Evolutionary conservation across 108 stramenopile species (phyloP).

Genomic region (Schizochytrium sp.): DNA sequence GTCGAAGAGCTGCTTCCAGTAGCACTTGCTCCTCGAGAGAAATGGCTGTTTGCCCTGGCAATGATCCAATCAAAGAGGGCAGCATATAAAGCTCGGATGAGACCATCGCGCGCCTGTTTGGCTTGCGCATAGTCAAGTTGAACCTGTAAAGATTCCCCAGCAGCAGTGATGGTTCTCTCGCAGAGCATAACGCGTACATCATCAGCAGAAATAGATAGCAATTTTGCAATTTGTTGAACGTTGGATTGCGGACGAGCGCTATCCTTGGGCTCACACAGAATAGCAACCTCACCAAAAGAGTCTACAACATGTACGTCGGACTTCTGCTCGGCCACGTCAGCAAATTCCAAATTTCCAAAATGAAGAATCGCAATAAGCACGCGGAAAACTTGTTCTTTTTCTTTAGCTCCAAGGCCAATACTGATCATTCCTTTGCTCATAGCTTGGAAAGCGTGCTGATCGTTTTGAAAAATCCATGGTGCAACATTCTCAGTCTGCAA

Average conservation of each 20-base stretch:
- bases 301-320: background rate
- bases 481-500: background rate
- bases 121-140: slow-evolving; percentile 84
- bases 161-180: slow-evolving; percentile 83
- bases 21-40: slow-evolving; percentile 63
- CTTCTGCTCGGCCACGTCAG: background rate
- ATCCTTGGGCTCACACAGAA: background rate
- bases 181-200: slow-evolving; percentile 84
- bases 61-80: slow-evolving; percentile 90
- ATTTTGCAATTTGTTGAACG: background rate
- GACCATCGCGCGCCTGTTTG: slow-evolving; percentile 88
- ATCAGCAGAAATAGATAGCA: slow-evolving; percentile 82
- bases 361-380: slow-evolving; percentile 66
- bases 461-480: slow-evolving; percentile 22
- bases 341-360: slow-evolving; percentile 65
- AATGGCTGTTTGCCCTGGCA: slow-evolving; percentile 84
- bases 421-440: background rate
- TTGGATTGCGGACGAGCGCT: background rate
- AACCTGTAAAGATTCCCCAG: slow-evolving; percentile 84
- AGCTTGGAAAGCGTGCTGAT: background rate
- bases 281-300: background rate
- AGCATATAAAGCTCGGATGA: slow-evolving; percentile 93
- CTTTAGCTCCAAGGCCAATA: slow-evolving; percentile 32
- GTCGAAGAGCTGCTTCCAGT: background rate
- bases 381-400: background rate